These are phyloP conservation scores for Hemileia vastatrix DNA, from an alignment of 1,284 basidiomycete species.

Conservation along the genomic window DNA sequence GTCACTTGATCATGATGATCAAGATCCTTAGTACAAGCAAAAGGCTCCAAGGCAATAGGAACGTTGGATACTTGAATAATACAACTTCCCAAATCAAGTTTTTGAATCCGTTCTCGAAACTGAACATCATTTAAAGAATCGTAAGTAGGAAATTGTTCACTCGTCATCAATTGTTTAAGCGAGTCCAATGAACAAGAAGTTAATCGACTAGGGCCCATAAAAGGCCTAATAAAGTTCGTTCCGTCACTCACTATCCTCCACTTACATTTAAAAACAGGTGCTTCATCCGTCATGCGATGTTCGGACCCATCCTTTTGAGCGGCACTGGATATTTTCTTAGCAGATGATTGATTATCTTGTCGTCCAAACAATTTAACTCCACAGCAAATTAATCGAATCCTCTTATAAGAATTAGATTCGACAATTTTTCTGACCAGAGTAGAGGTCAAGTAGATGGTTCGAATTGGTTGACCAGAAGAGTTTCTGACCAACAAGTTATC, in stretches of 20 bases:
- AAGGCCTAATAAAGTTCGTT: constrained; percentile 68
- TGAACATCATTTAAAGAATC: constrained; percentile 3
- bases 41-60: background rate
- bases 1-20: background rate
- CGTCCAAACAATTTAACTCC: constrained; percentile 68
- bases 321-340: constrained; percentile 39
- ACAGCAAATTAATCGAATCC: constrained; percentile 75
- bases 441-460: constrained; percentile 83
- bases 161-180: constrained; percentile 54
- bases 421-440: constrained; percentile 65
- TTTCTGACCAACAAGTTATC: constrained; percentile 78
- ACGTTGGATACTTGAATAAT: constrained; percentile 4
- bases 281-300: constrained; percentile 32
- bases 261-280: constrained; percentile 47
- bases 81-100: constrained; percentile 15
- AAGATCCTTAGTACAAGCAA: background rate
- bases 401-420: constrained; percentile 69
- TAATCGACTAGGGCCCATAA: constrained; percentile 58
- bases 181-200: constrained; percentile 55
- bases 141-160: constrained; percentile 62
- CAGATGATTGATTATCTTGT: constrained; percentile 50
- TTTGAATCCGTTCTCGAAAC: background rate
- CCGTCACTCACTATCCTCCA: constrained; percentile 74
- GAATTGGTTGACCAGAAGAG: constrained; percentile 61
- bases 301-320: constrained; percentile 24